Evolutionary conservation across 495 filamentous ascomycete genomes (phyloP).

Genomic region (Podospora didyma): DNA sequence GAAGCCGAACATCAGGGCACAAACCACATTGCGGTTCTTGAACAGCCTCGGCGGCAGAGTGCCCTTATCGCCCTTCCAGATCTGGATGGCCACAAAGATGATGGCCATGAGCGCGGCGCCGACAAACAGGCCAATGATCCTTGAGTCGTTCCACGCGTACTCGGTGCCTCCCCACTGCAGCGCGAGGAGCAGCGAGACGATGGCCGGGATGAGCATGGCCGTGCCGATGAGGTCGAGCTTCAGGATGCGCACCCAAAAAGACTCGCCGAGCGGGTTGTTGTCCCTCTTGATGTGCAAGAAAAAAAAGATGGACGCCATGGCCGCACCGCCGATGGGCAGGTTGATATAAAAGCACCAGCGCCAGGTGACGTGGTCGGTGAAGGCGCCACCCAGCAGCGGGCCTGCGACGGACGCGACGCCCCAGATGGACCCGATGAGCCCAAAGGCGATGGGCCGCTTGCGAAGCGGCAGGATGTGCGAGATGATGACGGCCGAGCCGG

Average conservation of each 20-base stretch:
- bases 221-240: conserved; percentile 53
- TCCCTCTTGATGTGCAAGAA: conserved; percentile 42
- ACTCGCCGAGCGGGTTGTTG: conserved; percentile 27
- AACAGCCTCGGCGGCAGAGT: conserved; percentile 56
- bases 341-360: conserved; percentile 59
- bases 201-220: conserved; percentile 45
- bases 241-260: conserved; percentile 34
- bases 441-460: conserved; percentile 67
- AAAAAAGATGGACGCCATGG: conserved; percentile 51
- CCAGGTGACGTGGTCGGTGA: conserved; percentile 45
- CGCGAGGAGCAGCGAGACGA: conserved; percentile 57
- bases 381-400: conserved; percentile 44
- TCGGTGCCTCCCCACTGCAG: conserved; percentile 60
- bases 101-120: conserved; percentile 44
- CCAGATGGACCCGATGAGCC: conserved; percentile 79
- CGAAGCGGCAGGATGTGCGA: conserved; percentile 63
- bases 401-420: conserved; percentile 59
- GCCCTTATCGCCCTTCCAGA: conserved; percentile 47
- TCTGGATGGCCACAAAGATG: conserved; percentile 48
- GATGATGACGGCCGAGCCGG: conserved; percentile 59
- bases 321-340: conserved; percentile 58
- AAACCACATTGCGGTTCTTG: conserved; percentile 50
- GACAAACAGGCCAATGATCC: conserved; percentile 44
- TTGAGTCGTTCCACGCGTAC: conserved; percentile 47
- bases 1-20: conserved; percentile 51